Base-by-base conservation (phyloP, 2,329 filamentous ascomycete genomes). In the Aspergillus terreus region DNA sequence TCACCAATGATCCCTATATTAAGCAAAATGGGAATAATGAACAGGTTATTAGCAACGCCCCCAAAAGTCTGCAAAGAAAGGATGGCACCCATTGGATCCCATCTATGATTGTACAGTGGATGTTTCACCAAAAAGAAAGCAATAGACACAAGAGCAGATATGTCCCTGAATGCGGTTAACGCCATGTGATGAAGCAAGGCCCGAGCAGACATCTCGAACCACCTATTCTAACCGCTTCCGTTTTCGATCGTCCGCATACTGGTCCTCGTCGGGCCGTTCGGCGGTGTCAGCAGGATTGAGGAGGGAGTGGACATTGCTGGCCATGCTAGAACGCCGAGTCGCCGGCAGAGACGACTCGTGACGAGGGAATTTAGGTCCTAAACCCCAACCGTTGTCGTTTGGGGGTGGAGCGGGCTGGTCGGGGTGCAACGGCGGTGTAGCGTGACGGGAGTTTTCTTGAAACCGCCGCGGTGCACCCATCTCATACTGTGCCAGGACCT, bases 311-410 rank as follows among this genome's bases (percentile, higher is more conserved):
- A 86, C 81, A 59, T 85, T 87, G 58, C 84, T 86, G 6, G 85
- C 85, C 85, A 88, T 87, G 62, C 84, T 87, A 23, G 82, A 84
- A 54, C 85, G 77, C 49, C 85, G 73, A 6, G 84, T 87, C n/a
- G 82, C 82, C 3, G 85, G 83, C 0, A 75, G 57, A 9, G 73
- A 75, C 12, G 64, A 71, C 51, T 72, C 71, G 27, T 72, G 67
- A 11, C 69, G 69, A 36, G 67, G 58, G 47, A 68, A 73, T 50
- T 67, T 65, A 7, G 70, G 65, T 2, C 78, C 78, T 15, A 82
- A 63, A 30, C 77, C 71, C 82, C 82, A 85, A 40, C 77, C 76
- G 55, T 77, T 78, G 48, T 84, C 82, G 50, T 71, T 77, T 25
- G 79, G 67, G 38, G 71, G 73, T 3, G 78, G 76, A 12, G 77